Base-by-base conservation (phyloP, 2,329 filamentous ascomycete species). In the Hypomyces perniciosus region DNA sequence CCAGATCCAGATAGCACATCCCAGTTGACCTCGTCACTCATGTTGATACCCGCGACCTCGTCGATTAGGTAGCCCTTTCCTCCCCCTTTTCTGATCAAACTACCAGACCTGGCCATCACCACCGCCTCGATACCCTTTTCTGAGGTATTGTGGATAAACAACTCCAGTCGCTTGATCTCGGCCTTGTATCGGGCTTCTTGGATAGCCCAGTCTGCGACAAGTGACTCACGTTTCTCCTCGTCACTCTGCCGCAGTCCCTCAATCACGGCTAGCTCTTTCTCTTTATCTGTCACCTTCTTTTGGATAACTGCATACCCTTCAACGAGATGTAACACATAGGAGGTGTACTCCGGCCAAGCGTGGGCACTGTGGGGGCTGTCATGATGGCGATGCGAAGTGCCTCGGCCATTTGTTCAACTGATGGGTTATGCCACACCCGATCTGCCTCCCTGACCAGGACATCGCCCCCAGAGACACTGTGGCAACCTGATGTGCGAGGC, bases 51-150 rank as follows among this genome's bases (percentile, higher is more conserved):
- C 20, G 20, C 20, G 20, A 20, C 20, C 20, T 20, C 20, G 20
- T 20, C 20, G 20, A 20, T 20, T 20, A 20, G 20, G 20, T 20
- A 20, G 40, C 13, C 27, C 20, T 12, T 42, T 42, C 40, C 20
- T 31, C 37, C 41, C 12, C 47, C 27, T 37, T 34, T 42, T 30
- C 57, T 57, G n/a, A 64, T 50, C 10, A 76, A 56, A 39, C 72
- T 76, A 10, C 66, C 65, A 4, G 69, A 66, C 40, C 73, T 67
- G 9, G 71, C 72, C 27, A 76, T 53, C 1, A 68, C 62, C 2
- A 77, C 74, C n/a, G 70, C 69, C 50, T 71, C 72, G 31, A 76
- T 61, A 3, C 73, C 72, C 28, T 68, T 65, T 55, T 56, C 68
- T 64, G 60, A 77, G 64, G 58, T 73, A 64, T 27, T 45, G 31